Conservation (phyloP, 2,329 filamentous ascomycete species). For the Microdochium paspali region DNA sequence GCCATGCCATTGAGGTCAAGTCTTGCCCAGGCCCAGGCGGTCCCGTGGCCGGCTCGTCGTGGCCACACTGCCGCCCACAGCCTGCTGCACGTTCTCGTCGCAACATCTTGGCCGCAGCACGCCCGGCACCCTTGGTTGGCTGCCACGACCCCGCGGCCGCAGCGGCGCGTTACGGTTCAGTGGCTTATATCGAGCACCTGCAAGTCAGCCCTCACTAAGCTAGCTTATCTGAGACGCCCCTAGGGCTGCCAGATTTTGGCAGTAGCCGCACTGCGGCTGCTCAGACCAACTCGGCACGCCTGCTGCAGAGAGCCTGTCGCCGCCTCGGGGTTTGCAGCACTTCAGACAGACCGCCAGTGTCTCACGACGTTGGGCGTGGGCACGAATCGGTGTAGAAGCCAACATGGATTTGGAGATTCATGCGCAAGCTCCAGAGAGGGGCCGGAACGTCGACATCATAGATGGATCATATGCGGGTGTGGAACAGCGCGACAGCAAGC, state of each 20-base stretch:
- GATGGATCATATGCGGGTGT: conserved; percentile 1
- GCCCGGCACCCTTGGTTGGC: neutral
- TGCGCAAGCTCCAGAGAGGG: neutral
- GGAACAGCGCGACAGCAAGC: neutral
- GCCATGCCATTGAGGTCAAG: too few relatives aligned
- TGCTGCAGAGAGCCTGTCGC: too few relatives aligned
- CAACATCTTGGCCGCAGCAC: neutral
- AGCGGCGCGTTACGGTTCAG: neutral
- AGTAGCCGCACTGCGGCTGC: neutral
- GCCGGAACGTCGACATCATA: neutral
- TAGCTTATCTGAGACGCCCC: neutral
- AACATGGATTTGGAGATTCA: neutral
- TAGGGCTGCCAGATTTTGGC: neutral
- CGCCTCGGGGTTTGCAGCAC: too few relatives aligned
- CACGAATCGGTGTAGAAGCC: neutral
- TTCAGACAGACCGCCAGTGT: neutral
- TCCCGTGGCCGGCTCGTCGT: neutral
- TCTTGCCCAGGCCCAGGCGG: too few relatives aligned
- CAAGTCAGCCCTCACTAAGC: neutral
- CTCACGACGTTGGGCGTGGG: neutral
- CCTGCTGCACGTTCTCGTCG: neutral
- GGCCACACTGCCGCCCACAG: neutral
- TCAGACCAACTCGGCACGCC: neutral
- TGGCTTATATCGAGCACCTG: neutral
- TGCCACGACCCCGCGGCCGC: neutral